Base-by-base conservation (phyloP, 2,329 filamentous ascomycete species). In the Cryphonectria parasitica region DNA sequence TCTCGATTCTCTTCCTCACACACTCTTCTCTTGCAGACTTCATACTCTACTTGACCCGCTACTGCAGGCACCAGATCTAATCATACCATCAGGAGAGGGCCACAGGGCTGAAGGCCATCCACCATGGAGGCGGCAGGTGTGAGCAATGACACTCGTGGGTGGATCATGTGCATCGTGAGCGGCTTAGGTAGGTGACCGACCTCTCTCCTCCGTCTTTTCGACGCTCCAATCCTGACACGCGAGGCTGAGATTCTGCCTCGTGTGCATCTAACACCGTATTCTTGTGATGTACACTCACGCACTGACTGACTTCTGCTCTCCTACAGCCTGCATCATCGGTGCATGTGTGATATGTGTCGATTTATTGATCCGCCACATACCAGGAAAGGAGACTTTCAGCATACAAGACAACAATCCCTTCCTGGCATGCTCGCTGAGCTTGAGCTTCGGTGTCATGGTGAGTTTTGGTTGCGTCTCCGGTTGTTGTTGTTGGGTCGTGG, bases 361-460 rank as follows among this genome's bases (percentile, higher is more conserved):
- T 80, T 78, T 94, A 54, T 77, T 97, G 68, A 84, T 97, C 65
- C 90, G 90, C 70, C 85, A 87, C 66, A 84, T 97, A 65, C 92
- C 93, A 3, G 88, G 91, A 67, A 90, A 91, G 80, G 89, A 86
- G 76, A 86, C 90, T 78, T 99, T 98, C 80, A 89, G 90, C 75
- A 97, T 99, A 75, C 90, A 97, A 78, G 92, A 97, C 73, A 98
- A 93, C 82, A 95, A 93, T 83, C 85, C 85, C 31, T 99, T 99
- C 79, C 86, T 98, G 5, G 95, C 95, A 0, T 90, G 90, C 31
- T 98, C 95, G 0, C 82, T 98, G 72, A 97, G 95, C 80, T 82
- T 99, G 74, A 98, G 94, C 79, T 97, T 97, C 75, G 95, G 96
- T 60, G 95, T 98, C 62, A 97, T 99, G 94, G 95, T 97, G 80